These are phyloP conservation scores for Colletotrichum orbiculare DNA, from an alignment of 2,329 filamentous ascomycete species.

Conservation along the genomic window DNA sequence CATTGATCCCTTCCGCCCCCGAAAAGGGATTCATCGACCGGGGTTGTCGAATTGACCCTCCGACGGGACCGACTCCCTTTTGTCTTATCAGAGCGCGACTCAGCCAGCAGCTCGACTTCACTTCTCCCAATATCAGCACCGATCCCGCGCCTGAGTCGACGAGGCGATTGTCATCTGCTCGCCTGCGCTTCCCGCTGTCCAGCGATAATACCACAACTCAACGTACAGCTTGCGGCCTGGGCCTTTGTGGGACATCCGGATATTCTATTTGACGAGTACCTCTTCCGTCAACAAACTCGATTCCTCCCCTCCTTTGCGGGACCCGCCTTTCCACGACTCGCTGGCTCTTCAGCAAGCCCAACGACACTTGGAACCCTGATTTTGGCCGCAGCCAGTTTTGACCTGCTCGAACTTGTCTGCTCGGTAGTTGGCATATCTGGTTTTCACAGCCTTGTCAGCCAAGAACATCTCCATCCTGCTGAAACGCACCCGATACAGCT, in stretches of 20 bases:
- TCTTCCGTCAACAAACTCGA: constrained; percentile 10
- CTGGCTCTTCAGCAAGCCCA: too few relatives aligned
- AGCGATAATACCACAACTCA: constrained; percentile 11
- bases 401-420: too few relatives aligned
- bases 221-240: constrained; percentile 40
- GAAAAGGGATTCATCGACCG: constrained; percentile 20
- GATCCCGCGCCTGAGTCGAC: background rate
- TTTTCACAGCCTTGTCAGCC: constrained; percentile 29
- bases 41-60: constrained; percentile 20
- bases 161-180: too few relatives aligned
- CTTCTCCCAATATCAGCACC: constrained; percentile 10
- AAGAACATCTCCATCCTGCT: constrained; percentile 21
- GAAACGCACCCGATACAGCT: constrained; percentile 36
- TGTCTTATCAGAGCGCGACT: constrained; percentile 24
- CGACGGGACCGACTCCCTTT: constrained; percentile 20
- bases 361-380: too few relatives aligned
- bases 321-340: too few relatives aligned
- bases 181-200: too few relatives aligned
- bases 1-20: constrained; percentile 2
- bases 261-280: constrained; percentile 39
- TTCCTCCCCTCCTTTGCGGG: background rate
- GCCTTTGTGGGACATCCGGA: constrained; percentile 43
- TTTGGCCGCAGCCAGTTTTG: too few relatives aligned
- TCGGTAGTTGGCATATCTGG: background rate
- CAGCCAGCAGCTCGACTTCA: background rate